Evolutionary conservation across 139 green algal species (phyloP).

Genomic region (Chloropicon primus): DNA sequence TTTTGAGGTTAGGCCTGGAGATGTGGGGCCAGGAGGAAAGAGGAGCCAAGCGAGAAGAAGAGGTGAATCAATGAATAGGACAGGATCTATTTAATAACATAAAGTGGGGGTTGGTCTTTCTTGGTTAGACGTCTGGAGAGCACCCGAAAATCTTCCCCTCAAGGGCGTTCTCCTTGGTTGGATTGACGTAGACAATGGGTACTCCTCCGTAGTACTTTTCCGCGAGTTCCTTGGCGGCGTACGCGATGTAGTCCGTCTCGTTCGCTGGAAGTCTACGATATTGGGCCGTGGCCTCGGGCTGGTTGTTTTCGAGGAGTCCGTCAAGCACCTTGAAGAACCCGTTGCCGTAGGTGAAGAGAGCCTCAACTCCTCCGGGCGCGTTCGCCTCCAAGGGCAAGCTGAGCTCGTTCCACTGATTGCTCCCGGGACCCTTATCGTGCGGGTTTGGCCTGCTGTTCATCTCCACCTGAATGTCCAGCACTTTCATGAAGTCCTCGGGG

Average conservation of each 20-base stretch:
- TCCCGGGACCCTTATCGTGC: no score
- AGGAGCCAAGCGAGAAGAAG: no score
- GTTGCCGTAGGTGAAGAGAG: neutral
- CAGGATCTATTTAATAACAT: no score
- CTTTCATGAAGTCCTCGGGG: neutral
- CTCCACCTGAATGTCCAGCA: neutral
- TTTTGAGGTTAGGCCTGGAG: no score
- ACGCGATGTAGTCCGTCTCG: neutral
- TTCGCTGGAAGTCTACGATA: neutral
- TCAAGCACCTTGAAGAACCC: neutral
- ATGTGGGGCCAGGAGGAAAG: no score
- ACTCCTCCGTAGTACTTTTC: neutral
- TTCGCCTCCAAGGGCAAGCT: neutral
- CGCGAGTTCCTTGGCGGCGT: neutral
- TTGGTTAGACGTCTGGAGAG: neutral
- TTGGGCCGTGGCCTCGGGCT: neutral
- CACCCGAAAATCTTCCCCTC: neutral
- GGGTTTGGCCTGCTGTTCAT: neutral
- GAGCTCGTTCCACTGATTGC: neutral
- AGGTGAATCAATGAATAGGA: no score
- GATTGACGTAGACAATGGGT: neutral
- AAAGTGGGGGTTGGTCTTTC: no score
- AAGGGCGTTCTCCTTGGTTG: neutral
- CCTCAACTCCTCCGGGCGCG: neutral
- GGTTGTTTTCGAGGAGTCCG: no score